Percentiles rank a stretch among this genome's conserved stretches.
Conservation (phyloP, 371 early-diverging fungal species). For the Smittium culicis region DNA sequence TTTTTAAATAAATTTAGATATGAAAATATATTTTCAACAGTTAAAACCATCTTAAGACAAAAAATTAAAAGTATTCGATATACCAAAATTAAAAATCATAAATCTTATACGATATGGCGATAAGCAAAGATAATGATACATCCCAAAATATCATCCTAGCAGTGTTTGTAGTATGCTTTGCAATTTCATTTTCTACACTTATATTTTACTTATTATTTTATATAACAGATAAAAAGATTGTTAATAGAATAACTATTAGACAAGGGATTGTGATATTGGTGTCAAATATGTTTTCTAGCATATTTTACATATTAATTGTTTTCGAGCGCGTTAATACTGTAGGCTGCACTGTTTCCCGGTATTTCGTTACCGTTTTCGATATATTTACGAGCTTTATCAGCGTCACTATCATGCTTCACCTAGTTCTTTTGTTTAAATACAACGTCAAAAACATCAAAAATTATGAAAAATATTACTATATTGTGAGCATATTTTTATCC, state of each 20-base stretch:
- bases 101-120: too few species aligned
- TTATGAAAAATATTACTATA: slow-evolving; percentile 2
- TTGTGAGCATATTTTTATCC: not conserved
- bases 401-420: not conserved
- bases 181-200: not conserved
- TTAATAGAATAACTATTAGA: not conserved
- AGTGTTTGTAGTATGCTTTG: not conserved
- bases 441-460: not conserved
- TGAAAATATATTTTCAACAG: too few species aligned
- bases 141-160: too few species aligned
- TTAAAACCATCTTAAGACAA: too few species aligned
- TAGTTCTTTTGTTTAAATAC: not conserved
- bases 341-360: not conserved
- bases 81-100: too few species aligned
- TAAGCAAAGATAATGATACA: too few species aligned
- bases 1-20: too few species aligned
- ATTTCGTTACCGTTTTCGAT: not conserved
- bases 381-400: slow-evolving; percentile 1
- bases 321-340: not conserved
- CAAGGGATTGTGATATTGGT: not conserved
- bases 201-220: not conserved
- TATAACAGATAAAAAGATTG: not conserved
- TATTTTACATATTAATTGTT: not conserved
- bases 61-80: too few species aligned
- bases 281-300: not conserved